Evolutionary conservation across 2,329 filamentous ascomycete species (phyloP).

Genomic region (Colletotrichum shisoi): DNA sequence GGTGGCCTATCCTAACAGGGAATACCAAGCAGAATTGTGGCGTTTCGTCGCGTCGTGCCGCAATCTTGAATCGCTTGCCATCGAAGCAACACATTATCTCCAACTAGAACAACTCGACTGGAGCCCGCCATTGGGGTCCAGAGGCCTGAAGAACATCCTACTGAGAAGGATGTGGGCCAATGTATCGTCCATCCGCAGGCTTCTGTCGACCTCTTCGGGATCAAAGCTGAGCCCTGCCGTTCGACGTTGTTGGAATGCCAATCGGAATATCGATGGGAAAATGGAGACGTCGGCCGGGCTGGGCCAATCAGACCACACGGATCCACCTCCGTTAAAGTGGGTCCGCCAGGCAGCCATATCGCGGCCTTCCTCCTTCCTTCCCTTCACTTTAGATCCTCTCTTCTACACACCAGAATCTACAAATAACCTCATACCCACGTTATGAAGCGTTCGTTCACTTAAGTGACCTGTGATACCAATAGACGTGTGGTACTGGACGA

Average conservation of each 20-base stretch:
- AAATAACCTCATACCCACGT: too few relatives aligned
- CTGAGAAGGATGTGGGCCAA: conserved; percentile 12
- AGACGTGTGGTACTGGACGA: conserved; percentile 10
- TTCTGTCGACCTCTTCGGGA: neutral
- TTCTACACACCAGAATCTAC: too few relatives aligned
- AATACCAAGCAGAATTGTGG: conserved; percentile 23
- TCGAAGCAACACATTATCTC: conserved; percentile 25
- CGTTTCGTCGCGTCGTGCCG: conserved; percentile 16
- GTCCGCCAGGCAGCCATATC: too few relatives aligned
- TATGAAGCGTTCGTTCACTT: too few relatives aligned
- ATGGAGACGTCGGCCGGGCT: too few relatives aligned
- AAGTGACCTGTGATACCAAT: too few relatives aligned
- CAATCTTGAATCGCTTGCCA: conserved; percentile 20
- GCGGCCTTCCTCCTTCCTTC: too few relatives aligned
- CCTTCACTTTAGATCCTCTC: too few relatives aligned
- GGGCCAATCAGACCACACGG: too few relatives aligned
- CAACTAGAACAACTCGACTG: conserved; percentile 11
- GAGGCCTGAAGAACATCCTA: conserved; percentile 1
- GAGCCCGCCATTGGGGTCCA: neutral
- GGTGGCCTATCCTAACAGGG: conserved; percentile 19
- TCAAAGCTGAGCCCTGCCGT: neutral
- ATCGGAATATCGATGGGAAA: too few relatives aligned
- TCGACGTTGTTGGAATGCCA: too few relatives aligned
- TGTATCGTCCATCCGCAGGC: neutral
- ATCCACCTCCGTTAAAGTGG: too few relatives aligned